A percentile compares a stretch with the other conserved stretches of the same genome.
Conservation (phyloP, 2,329 filamentous ascomycete genomes). For the Neopestalotiopsis clavispora region DNA sequence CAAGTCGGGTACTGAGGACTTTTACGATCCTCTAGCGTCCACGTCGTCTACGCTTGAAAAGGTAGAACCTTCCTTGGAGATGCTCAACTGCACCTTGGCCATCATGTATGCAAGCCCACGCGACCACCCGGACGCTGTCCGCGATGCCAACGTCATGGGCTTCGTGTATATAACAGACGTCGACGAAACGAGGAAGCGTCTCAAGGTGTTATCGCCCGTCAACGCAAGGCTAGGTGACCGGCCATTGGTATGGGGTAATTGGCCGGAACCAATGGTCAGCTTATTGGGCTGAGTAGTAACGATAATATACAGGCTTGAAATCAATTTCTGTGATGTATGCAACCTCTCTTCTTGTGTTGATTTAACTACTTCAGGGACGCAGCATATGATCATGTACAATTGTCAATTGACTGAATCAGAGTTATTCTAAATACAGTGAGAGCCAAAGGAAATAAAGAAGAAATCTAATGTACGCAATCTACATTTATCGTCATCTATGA, state of each 20-base stretch:
- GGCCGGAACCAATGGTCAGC: constrained; percentile 85
- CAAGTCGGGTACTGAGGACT: constrained; percentile 27
- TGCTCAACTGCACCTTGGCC: constrained; percentile 84
- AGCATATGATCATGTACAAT: no score
- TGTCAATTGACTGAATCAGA: no score
- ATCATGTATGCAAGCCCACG: constrained; percentile 78
- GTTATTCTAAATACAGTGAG: neutral
- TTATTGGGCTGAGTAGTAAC: constrained; percentile 57
- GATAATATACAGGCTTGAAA: no score
- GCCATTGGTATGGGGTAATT: constrained; percentile 82
- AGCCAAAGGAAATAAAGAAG: neutral
- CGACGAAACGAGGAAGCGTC: constrained; percentile 71
- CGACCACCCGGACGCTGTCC: constrained; percentile 73
- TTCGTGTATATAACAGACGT: constrained; percentile 94
- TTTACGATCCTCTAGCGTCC: constrained; percentile 28
- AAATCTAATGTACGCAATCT: neutral
- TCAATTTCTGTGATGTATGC: no score
- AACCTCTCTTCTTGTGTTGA: no score
- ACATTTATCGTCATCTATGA: neutral
- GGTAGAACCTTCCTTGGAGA: constrained; percentile 66
- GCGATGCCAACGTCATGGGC: constrained; percentile 84
- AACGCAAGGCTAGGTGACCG: constrained; percentile 79
- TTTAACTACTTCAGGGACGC: no score
- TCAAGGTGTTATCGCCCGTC: constrained; percentile 74
- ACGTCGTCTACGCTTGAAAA: constrained; percentile 56